Evolutionary conservation across 2,329 filamentous ascomycete genomes (phyloP), one percentile per base, ranked within the genome.

Genomic region (Xylariales sp.): DNA sequence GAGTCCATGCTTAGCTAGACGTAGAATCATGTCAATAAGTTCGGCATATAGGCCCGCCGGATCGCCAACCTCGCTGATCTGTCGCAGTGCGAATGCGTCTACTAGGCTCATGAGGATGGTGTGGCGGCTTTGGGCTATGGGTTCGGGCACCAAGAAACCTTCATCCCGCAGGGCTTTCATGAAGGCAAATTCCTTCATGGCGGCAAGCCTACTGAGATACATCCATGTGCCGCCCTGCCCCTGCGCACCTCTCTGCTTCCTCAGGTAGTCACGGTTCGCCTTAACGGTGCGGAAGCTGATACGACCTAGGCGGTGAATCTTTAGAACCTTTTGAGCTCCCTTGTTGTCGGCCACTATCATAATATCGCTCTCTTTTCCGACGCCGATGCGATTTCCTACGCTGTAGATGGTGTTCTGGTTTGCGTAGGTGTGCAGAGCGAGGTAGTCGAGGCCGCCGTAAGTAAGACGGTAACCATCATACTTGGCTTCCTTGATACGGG

Each of bases 231-330:
- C 89, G 13, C 83, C 83, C 41, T 74, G 59, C 14, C 52, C 49
- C 6, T 64, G 75, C 41, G 83, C 77, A 52, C 27, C 21, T n/a
- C 33, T 24, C 21, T 21, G 32, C 35, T 93, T 88, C 50, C 85
- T 83, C 39, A 97, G 79, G 63, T 98, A 98, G 65, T 98, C 93
- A 49, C 93, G 80, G 67, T 97, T 97, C 19, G 86, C 83, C 66
- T 95, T 95, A 56, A 98, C 91, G 27, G 88, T 90, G 52, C 94
- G 85, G 70, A 98, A 98, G 21, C 90, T 96, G 54, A 98, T 95
- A 53, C 93, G 84, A 31, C 93, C 93, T 4, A 98, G 75, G 32
- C 93, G 82, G 65, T 98, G 93, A 54, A 98, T 95, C 69, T 98
- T 98, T 49, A 98, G 75, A 13, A 98, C 85, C 44, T 78, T 74